Conservation (phyloP, 345 rosid genomes). For the Firmiana major region DNA sequence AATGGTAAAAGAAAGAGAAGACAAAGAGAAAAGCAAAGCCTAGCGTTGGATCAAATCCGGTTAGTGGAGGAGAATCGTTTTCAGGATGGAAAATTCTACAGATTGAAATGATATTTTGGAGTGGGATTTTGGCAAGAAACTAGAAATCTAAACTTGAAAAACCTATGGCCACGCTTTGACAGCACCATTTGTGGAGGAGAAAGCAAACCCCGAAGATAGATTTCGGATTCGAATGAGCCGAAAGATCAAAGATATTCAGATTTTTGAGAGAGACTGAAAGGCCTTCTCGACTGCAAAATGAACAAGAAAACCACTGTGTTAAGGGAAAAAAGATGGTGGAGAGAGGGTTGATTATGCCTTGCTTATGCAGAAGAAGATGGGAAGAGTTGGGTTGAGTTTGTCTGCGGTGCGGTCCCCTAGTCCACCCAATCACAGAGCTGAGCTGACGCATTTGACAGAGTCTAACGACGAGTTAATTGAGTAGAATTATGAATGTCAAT, state of each 20-base stretch:
- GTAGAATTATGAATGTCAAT: not conserved
- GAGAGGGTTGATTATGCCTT: not conserved
- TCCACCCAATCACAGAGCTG: not conserved
- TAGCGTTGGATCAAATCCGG: not conserved
- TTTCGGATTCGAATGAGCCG: not conserved
- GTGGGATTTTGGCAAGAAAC: not conserved
- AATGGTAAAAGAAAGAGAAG: not conserved
- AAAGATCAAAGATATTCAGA: not conserved
- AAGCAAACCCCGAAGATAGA: not conserved
- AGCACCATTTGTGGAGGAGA: slow-evolving; percentile 54
- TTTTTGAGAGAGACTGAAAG: not conserved
- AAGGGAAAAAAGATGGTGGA: not conserved
- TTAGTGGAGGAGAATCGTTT: slow-evolving; percentile 18
- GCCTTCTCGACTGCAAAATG: not conserved
- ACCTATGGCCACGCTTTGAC: slow-evolving; percentile 51
- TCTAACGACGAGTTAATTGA: not conserved
- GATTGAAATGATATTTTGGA: not conserved
- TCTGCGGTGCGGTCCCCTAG: not conserved
- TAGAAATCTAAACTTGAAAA: slow-evolving; percentile 65
- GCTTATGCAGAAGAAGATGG: not conserved
- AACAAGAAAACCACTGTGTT: not conserved
- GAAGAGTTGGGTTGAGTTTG: not conserved
- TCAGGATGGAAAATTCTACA: not conserved
- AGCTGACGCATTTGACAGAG: slow-evolving; percentile 16
- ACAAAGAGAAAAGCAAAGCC: not conserved